phyloP scores from a whole-genome alignment of 83 land plant genomes.

The Picea abies region DNA sequence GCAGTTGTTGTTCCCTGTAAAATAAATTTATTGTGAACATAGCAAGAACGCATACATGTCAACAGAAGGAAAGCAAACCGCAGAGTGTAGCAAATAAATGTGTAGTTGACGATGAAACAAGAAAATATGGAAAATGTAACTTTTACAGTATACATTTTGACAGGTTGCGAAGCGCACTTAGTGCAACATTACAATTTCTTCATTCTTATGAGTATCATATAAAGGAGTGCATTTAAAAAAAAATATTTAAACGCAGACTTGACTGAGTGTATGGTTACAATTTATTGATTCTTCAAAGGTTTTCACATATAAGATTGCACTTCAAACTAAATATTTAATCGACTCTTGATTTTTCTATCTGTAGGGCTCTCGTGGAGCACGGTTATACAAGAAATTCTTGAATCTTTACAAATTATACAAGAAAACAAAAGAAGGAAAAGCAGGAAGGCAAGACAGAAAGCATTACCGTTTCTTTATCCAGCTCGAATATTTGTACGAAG shows the following conservation, averaged over 20 bases:
- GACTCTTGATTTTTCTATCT: neutral
- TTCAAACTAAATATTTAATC: neutral
- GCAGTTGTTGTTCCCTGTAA: no score
- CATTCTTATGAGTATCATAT: neutral
- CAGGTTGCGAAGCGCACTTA: neutral
- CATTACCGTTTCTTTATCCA: slow-evolving; percentile 80
- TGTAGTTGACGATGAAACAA: no score
- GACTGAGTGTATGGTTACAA: neutral
- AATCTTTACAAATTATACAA: slow-evolving; percentile 89
- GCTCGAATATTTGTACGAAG: slow-evolving; percentile 82
- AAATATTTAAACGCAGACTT: no score
- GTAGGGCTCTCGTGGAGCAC: slow-evolving; percentile 66
- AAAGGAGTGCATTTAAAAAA: no score
- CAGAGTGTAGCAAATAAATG: no score
- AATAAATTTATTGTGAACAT: no score
- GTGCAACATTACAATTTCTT: neutral
- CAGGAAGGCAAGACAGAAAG: slow-evolving; percentile 84
- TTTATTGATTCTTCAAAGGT: neutral
- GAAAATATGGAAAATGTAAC: no score
- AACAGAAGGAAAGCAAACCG: no score
- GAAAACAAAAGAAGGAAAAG: slow-evolving; percentile 84
- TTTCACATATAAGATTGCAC: neutral
- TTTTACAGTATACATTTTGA: no score
- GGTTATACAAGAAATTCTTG: slow-evolving; percentile 81
- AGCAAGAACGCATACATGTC: no score